These are phyloP conservation scores for Syncephalastrum racemosum DNA, from an alignment of 371 early-diverging fungal species.

Conservation along the genomic window DNA sequence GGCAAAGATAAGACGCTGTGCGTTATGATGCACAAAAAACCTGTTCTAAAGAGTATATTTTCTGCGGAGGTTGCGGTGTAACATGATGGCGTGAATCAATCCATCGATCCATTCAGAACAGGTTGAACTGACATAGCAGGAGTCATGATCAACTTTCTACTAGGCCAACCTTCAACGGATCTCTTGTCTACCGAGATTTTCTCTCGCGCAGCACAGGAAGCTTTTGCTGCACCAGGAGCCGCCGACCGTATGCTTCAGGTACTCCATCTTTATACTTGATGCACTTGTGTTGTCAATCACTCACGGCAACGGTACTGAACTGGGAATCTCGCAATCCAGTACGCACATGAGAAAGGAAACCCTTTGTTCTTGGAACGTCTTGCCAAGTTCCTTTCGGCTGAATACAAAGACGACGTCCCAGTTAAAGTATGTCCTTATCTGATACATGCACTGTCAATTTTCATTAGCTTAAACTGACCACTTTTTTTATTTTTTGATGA, in stretches of 20 bases:
- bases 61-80: no score
- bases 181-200: conserved; percentile 25
- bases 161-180: conserved; percentile 36
- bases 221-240: conserved; percentile 20
- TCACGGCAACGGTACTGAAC: background rate
- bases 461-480: background rate
- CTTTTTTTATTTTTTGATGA: conserved; percentile 6
- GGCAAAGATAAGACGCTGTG: no score
- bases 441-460: background rate
- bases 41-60: no score
- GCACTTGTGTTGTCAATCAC: background rate
- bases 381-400: conserved; percentile 26
- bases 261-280: background rate
- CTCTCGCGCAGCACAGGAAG: conserved; percentile 20
- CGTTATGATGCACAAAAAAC: no score
- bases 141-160: conserved; percentile 30
- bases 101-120: no score
- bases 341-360: conserved; percentile 29
- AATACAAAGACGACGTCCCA: conserved; percentile 20
- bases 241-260: conserved; percentile 30
- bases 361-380: conserved; percentile 20
- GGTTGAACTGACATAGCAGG: background rate
- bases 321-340: conserved; percentile 17
- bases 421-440: conserved; percentile 12
- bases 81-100: no score